phyloP scores from a whole-genome alignment of 2,329 filamentous ascomycete species.

The Aspergillus novoparasiticus region DNA sequence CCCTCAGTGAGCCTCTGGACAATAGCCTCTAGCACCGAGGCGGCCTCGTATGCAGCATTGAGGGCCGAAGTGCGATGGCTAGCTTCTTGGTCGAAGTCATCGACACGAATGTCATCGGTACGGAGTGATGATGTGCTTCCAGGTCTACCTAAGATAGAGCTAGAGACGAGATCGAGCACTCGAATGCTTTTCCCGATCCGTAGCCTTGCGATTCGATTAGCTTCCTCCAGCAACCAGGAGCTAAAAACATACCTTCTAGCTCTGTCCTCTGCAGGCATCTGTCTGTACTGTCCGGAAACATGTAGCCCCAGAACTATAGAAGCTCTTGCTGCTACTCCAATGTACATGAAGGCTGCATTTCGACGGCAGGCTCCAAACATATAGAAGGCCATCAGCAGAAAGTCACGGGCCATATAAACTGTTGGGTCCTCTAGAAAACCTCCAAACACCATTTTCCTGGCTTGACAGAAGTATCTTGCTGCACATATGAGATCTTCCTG shows the following conservation, averaged over 20 bases:
- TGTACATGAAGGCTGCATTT: conserved; percentile 65
- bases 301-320: conserved; percentile 62
- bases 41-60: conserved; percentile 1
- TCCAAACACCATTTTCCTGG: conserved; percentile 45
- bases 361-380: conserved; percentile 61
- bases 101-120: conserved; percentile 1
- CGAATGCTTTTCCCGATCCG: conserved; percentile 45
- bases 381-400: conserved; percentile 61
- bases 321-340: conserved; percentile 61
- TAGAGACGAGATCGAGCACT: conserved; percentile 51
- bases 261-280: conserved; percentile 18
- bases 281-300: conserved; percentile 37
- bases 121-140: conserved; percentile 33
- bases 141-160: conserved; percentile 53
- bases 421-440: conserved; percentile 58
- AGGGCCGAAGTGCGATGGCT: neutral
- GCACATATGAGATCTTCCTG: conserved; percentile 49
- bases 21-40: neutral
- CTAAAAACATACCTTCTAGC: conserved; percentile 21
- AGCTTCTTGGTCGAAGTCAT: neutral
- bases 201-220: neutral
- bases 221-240: neutral
- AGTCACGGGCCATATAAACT: conserved; percentile 55
- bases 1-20: neutral
- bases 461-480: conserved; percentile 42